Percentiles rank a stretch among this genome's conserved stretches.
Evolutionary conservation across 202 grass and related monocot genomes (phyloP).

Genomic region (Schoenoplectus triqueter): DNA sequence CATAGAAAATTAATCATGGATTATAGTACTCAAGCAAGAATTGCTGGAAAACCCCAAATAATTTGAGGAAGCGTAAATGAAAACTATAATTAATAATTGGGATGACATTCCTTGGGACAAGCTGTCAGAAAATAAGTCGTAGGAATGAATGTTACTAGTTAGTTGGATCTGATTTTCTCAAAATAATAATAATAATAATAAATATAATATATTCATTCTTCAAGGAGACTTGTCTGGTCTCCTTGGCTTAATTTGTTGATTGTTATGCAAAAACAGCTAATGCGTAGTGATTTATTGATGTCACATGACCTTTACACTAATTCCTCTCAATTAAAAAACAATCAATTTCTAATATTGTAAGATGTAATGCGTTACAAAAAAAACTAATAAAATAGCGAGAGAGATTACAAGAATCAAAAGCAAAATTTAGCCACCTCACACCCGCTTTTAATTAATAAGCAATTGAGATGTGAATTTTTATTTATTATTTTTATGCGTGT

Average conservation of each 20-base stretch:
- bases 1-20: too few species aligned
- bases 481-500: background rate
- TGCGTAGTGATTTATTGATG: background rate
- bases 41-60: background rate
- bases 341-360: background rate
- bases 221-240: conserved; percentile 1
- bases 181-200: background rate
- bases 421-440: background rate
- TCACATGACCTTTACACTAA: conserved; percentile 25
- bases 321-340: conserved; percentile 22
- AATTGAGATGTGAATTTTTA: background rate
- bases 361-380: background rate
- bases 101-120: conserved; percentile 31
- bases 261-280: conserved; percentile 38
- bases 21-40: too few species aligned
- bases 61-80: background rate
- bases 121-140: conserved; percentile 34
- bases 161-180: conserved; percentile 28
- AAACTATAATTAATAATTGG: background rate
- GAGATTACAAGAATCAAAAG: background rate
- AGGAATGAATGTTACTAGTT: conserved; percentile 41
- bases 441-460: too few species aligned
- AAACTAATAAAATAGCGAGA: background rate
- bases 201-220: background rate
- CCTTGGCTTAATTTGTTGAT: background rate